A percentile compares a stretch with the other conserved stretches of the same genome.
Conservation (phyloP, 1,139 yeast genomes). For the Zhuliangozyma blackwelliae region DNA sequence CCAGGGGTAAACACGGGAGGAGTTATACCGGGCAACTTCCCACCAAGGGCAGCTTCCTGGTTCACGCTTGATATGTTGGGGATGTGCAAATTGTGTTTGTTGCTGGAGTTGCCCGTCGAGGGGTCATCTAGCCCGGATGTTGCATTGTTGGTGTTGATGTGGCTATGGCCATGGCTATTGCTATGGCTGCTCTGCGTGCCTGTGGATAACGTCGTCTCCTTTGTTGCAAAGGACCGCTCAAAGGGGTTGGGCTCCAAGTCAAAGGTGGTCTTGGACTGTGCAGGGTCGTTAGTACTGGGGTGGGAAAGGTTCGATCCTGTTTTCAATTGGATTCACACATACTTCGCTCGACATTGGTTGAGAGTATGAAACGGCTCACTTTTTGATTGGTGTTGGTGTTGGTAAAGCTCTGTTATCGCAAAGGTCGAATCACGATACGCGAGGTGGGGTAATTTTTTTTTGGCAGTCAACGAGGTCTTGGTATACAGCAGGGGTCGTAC, state of each 20-base stretch:
- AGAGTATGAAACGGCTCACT: not conserved
- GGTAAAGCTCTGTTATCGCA: too few relatives aligned
- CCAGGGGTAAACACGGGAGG: constrained; percentile 61
- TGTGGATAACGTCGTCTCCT: constrained; percentile 18
- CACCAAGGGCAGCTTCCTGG: constrained; percentile 10
- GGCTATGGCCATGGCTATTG: not conserved
- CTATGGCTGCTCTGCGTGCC: constrained; percentile 1
- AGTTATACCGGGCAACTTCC: constrained; percentile 41
- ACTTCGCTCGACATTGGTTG: not conserved
- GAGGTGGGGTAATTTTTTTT: too few relatives aligned
- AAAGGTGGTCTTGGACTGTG: constrained; percentile 46
- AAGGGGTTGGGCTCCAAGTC: constrained; percentile 94
- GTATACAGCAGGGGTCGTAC: too few relatives aligned
- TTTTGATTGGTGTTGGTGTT: not conserved
- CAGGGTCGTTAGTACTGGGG: too few relatives aligned
- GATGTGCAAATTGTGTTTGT: constrained; percentile 33
- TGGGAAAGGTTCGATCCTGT: too few relatives aligned
- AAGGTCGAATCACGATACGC: too few relatives aligned
- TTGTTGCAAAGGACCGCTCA: constrained; percentile 83
- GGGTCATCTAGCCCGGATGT: constrained; percentile 3
- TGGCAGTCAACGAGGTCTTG: too few relatives aligned
- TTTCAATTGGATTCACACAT: too few relatives aligned
- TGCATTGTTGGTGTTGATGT: constrained; percentile 2
- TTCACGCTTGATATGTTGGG: constrained; percentile 28
- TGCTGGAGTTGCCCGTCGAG: constrained; percentile 10